phyloP scores from a whole-genome alignment of 140 eudicot genomes.

The Oenanthe javanica region DNA sequence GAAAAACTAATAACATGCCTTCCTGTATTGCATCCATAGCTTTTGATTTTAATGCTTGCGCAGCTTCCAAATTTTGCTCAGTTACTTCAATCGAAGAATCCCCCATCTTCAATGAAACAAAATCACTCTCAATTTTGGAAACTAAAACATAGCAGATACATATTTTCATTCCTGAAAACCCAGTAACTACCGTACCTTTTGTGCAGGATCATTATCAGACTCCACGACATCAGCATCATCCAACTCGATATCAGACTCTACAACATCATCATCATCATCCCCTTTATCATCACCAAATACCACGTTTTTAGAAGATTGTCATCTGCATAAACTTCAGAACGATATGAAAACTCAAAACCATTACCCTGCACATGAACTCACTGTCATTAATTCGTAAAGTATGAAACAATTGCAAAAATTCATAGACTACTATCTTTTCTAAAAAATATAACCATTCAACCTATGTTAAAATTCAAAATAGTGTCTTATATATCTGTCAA shows the following conservation, averaged over 20 bases:
- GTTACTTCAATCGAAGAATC: conserved; percentile 47
- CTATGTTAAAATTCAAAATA: no score
- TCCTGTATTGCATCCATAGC: conserved; percentile 44
- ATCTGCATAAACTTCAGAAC: not conserved
- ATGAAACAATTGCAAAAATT: not conserved
- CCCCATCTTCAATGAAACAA: conserved; percentile 54
- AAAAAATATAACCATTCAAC: no score
- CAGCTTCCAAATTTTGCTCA: conserved; percentile 50
- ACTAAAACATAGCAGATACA: not conserved
- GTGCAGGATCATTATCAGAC: conserved; percentile 66
- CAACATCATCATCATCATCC: conserved; percentile 31
- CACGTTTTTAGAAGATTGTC: not conserved
- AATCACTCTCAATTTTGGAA: not conserved
- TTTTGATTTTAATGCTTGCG: conserved; percentile 44
- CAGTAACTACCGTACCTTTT: conserved; percentile 30
- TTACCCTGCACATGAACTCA: conserved; percentile 30
- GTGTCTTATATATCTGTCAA: not conserved
- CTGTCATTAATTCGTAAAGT: conserved; percentile 1
- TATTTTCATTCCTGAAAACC: conserved; percentile 1
- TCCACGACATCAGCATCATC: conserved; percentile 54
- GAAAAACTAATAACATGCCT: conserved; percentile 26
- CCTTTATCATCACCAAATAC: conserved; percentile 4
- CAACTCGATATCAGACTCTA: conserved; percentile 72
- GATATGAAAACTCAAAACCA: conserved; percentile 19
- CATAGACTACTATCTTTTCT: no score